A percentile compares a stretch with the other conserved stretches of the same genome.
These are phyloP conservation scores for Beta lomatogona DNA, from an alignment of 179 eudicot species.

Conservation along the genomic window DNA sequence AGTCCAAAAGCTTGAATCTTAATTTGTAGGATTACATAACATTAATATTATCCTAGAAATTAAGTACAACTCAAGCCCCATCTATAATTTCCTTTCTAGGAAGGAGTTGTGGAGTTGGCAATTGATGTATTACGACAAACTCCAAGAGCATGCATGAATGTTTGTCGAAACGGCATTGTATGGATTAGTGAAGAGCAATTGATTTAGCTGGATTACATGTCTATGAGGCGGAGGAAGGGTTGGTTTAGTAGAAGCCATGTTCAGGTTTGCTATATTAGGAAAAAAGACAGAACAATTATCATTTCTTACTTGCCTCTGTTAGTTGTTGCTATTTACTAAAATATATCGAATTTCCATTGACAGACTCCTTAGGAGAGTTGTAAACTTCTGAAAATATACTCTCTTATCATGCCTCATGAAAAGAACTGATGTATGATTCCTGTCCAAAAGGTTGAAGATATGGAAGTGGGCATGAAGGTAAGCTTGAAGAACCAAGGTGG, in stretches of 20 bases:
- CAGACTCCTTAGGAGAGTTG: not conserved
- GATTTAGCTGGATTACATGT: not conserved
- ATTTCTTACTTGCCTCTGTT: too few species aligned
- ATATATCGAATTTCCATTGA: not conserved
- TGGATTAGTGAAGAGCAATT: not conserved
- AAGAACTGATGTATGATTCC: constrained; percentile 29
- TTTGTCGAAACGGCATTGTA: not conserved
- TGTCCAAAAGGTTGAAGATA: constrained; percentile 71
- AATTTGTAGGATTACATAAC: too few species aligned
- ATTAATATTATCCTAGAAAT: not conserved
- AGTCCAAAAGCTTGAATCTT: too few species aligned
- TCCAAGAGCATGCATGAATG: not conserved
- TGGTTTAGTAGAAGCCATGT: not conserved
- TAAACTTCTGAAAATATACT: not conserved
- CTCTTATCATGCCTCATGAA: not conserved
- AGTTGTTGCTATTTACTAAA: not conserved
- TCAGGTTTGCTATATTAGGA: not conserved
- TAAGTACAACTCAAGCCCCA: not conserved
- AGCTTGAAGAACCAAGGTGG: constrained; percentile 61
- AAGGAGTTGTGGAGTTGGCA: not conserved
- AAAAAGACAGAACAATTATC: not conserved
- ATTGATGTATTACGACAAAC: not conserved
- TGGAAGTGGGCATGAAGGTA: constrained; percentile 69
- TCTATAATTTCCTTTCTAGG: not conserved
- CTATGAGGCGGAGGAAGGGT: not conserved